Evolutionary conservation across 805 yeast genomes (phyloP).

Genomic region (Dipodascus geniculatus): DNA sequence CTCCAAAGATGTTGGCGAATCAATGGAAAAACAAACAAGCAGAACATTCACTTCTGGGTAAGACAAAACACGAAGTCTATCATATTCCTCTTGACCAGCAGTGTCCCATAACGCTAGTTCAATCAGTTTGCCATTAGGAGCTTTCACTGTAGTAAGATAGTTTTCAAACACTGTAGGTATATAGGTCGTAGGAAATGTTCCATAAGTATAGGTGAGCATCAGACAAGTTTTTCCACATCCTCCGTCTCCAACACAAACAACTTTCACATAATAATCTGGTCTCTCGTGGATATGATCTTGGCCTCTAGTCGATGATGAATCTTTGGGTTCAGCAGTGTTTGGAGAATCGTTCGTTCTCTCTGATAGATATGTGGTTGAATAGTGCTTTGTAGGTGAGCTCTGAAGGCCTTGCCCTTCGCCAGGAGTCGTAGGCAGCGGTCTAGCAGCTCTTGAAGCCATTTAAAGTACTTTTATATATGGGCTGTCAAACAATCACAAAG

Average conservation of each 20-base stretch:
- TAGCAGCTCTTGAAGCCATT: neutral
- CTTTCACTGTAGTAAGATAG: constrained; percentile 46
- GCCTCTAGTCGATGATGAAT: neutral
- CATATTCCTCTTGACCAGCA: constrained; percentile 84
- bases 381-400: neutral
- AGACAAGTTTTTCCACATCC: constrained; percentile 86
- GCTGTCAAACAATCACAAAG: too few species aligned
- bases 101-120: constrained; percentile 81
- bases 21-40: constrained; percentile 65
- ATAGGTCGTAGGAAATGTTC: constrained; percentile 57
- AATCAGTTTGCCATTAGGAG: constrained; percentile 38
- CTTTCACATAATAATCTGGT: constrained; percentile 35
- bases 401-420: neutral
- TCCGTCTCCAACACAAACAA: constrained; percentile 83
- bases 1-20: constrained; percentile 47
- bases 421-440: neutral
- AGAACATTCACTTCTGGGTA: constrained; percentile 72
- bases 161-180: constrained; percentile 81
- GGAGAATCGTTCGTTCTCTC: neutral
- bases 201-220: constrained; percentile 51
- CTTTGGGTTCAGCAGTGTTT: too few species aligned
- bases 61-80: constrained; percentile 62
- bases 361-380: neutral
- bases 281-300: neutral
- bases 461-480: neutral